These are phyloP conservation scores for Cladophialophora bantiana DNA, from an alignment of 2,329 filamentous ascomycete genomes.

Conservation along the genomic window DNA sequence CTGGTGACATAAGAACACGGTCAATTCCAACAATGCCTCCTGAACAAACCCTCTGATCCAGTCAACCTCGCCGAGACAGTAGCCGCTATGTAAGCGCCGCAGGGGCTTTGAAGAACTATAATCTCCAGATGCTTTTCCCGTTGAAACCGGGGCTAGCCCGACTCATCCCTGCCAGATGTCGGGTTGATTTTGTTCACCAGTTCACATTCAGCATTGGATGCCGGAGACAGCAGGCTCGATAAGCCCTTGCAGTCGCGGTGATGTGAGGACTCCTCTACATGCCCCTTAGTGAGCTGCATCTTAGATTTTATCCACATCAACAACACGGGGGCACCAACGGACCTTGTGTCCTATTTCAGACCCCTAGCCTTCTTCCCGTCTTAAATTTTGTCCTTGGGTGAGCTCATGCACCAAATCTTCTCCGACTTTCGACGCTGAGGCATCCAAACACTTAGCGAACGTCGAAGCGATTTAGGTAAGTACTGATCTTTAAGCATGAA, in stretches of 20 bases:
- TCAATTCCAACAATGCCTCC: too few species aligned
- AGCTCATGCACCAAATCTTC: conserved; percentile 16
- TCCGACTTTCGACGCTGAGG: conserved; percentile 1
- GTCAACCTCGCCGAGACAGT: conserved; percentile 9
- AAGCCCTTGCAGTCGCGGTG: conserved; percentile 4
- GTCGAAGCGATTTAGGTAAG: not conserved
- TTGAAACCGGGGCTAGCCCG: conserved; percentile 13
- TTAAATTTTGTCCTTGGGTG: conserved; percentile 1
- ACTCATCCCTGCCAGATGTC: conserved; percentile 4
- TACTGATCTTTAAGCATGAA: not conserved
- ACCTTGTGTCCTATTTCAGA: too few species aligned
- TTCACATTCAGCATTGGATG: not conserved
- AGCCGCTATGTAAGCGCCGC: conserved; percentile 6
- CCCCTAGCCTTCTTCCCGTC: too few species aligned
- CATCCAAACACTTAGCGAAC: conserved; percentile 1
- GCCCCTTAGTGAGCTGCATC: conserved; percentile 8
- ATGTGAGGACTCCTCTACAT: conserved; percentile 7
- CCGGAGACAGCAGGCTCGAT: conserved; percentile 15
- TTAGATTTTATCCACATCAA: conserved; percentile 12
- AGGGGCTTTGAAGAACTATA: conserved; percentile 5
- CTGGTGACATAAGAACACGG: too few species aligned
- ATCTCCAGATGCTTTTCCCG: conserved; percentile 7
- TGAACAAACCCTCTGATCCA: too few species aligned
- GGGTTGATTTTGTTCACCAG: not conserved
- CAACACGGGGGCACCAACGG: not conserved